Base-by-base conservation (phyloP, 2,329 filamentous ascomycete species). In the Epichloe elymi region DNA sequence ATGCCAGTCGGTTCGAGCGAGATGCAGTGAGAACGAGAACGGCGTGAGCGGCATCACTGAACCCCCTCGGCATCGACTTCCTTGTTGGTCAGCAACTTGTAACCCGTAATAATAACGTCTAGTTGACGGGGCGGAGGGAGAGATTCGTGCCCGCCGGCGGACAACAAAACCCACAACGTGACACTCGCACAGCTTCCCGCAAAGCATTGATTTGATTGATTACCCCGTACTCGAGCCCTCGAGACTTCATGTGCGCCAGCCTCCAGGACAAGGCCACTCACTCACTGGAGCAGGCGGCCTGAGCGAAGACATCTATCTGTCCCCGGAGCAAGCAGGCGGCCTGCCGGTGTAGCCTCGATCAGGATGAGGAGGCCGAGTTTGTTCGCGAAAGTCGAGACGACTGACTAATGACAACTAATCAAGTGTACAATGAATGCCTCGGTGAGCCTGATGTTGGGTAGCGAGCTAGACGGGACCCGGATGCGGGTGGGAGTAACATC, bases 181-280 rank as follows among this genome's bases (percentile, higher is more conserved):
- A 50, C 48, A 50, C 48, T 45, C 48, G 48, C 48, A 50, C 48
- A 37, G 41, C 38, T 43, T 37, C 15, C 48, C 19, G 39, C 39
- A 49, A 26, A 38, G 23, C 39, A 41, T 15, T 8, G n/a, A n/a
- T n/a, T n/a, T n/a, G n/a, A n/a, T n/a, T n/a, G 20, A 40, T n/a
- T 15, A 48, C 20, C 39, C 39, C 39, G 39, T 40, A 40, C 26
- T 30, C 8, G 26, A 19, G 10, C n/a, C 4, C 4, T 40, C 39
- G 39, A n/a, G 39, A 40, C 39, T 4, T 17, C 11, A 44, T 12
- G 19, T 44, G 17, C 15, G 19, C 45, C 23, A 26, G 23, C 23
- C 23, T 26, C 23, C 6, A 15, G 17, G 11, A 30, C 5, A n/a
- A 5, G n/a, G 1, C n/a, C n/a, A 17, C 17, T n/a, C n/a, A 17